phyloP scores from a whole-genome alignment of 352 stramenopile genomes.

The Phytophthora aleatoria region DNA sequence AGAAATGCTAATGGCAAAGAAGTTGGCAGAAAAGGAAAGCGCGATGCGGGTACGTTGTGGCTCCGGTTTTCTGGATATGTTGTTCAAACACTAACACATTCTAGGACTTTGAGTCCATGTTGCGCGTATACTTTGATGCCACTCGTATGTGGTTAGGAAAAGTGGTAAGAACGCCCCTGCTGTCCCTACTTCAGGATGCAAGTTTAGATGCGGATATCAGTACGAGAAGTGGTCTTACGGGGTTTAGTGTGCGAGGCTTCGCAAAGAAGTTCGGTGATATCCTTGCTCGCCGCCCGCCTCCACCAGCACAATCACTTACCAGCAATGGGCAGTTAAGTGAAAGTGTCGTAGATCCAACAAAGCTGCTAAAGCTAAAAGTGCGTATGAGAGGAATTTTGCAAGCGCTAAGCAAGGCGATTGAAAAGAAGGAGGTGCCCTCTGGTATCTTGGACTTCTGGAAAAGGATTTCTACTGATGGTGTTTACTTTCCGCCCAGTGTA shows the following conservation, averaged over 20 bases:
- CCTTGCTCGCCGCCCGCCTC: slow-evolving; percentile 29
- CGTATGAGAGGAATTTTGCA: slow-evolving; percentile 62
- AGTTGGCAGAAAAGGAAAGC: slow-evolving; percentile 44
- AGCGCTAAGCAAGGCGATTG: slow-evolving; percentile 48
- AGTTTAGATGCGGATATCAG: slow-evolving; percentile 56
- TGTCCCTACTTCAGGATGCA: slow-evolving; percentile 63
- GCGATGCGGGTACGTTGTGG: slow-evolving; percentile 27
- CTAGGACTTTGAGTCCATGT: slow-evolving; percentile 68
- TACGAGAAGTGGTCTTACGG: slow-evolving; percentile 24
- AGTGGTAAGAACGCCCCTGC: slow-evolving; percentile 43
- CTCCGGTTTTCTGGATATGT: background rate
- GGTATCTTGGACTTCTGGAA: slow-evolving; percentile 68
- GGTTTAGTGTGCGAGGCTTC: slow-evolving; percentile 42
- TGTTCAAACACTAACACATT: slow-evolving; percentile 14
- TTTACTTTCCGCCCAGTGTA: slow-evolving; percentile 71
- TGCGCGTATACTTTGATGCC: slow-evolving; percentile 69
- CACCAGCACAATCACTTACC: slow-evolving; percentile 2
- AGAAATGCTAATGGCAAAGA: slow-evolving; percentile 40
- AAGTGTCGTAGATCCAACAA: slow-evolving; percentile 20
- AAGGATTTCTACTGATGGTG: slow-evolving; percentile 54
- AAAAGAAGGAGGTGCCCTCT: slow-evolving; percentile 52
- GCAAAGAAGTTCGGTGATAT: slow-evolving; percentile 54
- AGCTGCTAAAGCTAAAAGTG: slow-evolving; percentile 64
- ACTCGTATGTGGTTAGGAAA: slow-evolving; percentile 68
- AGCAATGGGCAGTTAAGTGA: background rate